A percentile compares a stretch with the other conserved stretches of the same genome.
phyloP scores from a whole-genome alignment of 139 green algal species.

The Ettlia oleoabundans region DNA sequence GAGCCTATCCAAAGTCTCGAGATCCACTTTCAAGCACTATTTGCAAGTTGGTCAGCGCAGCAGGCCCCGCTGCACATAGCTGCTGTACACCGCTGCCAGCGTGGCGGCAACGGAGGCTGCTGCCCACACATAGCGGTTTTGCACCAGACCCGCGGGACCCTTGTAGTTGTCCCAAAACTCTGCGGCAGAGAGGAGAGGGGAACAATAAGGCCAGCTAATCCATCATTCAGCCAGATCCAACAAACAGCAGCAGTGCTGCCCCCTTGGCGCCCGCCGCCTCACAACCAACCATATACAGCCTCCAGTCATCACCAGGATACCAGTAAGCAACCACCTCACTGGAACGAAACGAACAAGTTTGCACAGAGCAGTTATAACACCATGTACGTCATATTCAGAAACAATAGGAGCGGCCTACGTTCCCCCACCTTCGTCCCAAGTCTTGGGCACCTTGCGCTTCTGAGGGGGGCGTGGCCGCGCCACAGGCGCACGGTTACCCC shows the following conservation, averaged over 20 bases:
- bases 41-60: slow-evolving; percentile 3
- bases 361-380: too few species aligned
- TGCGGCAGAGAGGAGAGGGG: too few species aligned
- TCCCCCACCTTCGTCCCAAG: slow-evolving; percentile 63
- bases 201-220: too few species aligned
- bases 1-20: too few species aligned
- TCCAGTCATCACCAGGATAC: too few species aligned
- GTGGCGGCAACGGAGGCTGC: slow-evolving; percentile 45
- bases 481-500: neutral
- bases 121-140: slow-evolving; percentile 70
- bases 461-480: slow-evolving; percentile 1
- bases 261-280: too few species aligned
- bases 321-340: too few species aligned
- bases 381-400: too few species aligned
- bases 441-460: slow-evolving; percentile 49
- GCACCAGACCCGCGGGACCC: neutral
- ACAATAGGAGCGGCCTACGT: neutral
- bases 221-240: too few species aligned
- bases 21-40: neutral
- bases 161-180: slow-evolving; percentile 69
- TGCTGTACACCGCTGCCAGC: slow-evolving; percentile 57
- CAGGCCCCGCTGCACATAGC: slow-evolving; percentile 1
- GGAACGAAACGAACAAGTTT: too few species aligned
- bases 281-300: too few species aligned
- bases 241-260: too few species aligned